These are phyloP conservation scores for Ophiorrhiza pumila DNA, from an alignment of 257 asterid species.

Conservation along the genomic window DNA sequence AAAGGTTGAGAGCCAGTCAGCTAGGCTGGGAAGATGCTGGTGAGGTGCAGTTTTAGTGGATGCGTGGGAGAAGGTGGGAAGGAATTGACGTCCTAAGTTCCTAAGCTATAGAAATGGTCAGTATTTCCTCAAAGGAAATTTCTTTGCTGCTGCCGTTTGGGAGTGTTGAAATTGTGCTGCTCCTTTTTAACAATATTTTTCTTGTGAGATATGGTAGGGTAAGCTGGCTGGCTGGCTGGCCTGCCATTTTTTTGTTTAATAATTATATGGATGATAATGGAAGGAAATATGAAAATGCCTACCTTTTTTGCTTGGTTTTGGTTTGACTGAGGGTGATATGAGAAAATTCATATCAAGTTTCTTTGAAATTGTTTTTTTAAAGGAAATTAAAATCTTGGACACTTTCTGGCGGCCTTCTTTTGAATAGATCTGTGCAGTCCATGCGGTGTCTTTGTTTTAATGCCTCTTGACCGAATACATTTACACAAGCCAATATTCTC, in stretches of 20 bases:
- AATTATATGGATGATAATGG: not conserved
- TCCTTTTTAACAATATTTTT: not conserved
- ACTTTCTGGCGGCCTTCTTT: not conserved
- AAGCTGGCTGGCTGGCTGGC: slow-evolving; percentile 4
- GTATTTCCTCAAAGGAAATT: slow-evolving; percentile 6
- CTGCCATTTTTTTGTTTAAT: not conserved
- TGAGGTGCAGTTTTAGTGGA: slow-evolving; percentile 1
- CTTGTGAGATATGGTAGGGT: not conserved
- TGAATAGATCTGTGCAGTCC: not conserved
- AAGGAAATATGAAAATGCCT: not conserved
- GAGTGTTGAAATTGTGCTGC: not conserved
- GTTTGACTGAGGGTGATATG: not conserved
- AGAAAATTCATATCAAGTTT: not conserved
- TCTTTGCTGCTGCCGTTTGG: not conserved
- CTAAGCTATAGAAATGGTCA: not conserved
- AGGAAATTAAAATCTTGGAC: not conserved
- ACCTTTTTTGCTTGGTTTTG: not conserved
- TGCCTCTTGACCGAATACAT: not conserved
- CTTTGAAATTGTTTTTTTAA: not conserved
- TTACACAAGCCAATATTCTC: not conserved
- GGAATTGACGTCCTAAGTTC: not conserved
- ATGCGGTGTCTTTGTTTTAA: not conserved
- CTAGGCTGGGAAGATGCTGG: slow-evolving; percentile 18
- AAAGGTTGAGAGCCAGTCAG: not conserved
- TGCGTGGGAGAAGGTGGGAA: slow-evolving; percentile 11